A percentile compares a stretch with the other conserved stretches of the same genome.
Evolutionary conservation across 176 grass and related monocot genomes (phyloP).

Genomic region (Luzula sylvatica): DNA sequence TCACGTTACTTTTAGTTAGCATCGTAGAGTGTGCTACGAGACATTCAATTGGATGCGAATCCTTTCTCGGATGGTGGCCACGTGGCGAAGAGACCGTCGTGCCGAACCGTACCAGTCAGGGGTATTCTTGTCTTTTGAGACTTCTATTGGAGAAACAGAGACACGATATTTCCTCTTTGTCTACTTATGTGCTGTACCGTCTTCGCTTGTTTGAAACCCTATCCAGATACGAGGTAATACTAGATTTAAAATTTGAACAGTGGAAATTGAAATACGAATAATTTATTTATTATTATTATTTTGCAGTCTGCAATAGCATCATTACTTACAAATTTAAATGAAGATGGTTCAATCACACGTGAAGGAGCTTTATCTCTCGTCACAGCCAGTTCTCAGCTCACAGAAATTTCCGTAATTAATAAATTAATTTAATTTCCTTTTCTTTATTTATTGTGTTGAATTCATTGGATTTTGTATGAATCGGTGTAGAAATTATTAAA

Average conservation of each 20-base stretch:
- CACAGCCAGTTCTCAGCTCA: slow-evolving; percentile 57
- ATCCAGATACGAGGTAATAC: slow-evolving; percentile 75
- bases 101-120: slow-evolving; percentile 47
- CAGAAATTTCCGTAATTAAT: slow-evolving; percentile 72
- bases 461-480: slow-evolving; percentile 24
- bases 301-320: slow-evolving; percentile 74
- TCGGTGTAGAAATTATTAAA: slow-evolving; percentile 76
- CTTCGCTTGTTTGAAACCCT: slow-evolving; percentile 77
- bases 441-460: slow-evolving; percentile 10
- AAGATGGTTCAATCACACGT: slow-evolving; percentile 28
- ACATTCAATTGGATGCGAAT: slow-evolving; percentile 78
- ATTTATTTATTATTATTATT: slow-evolving; percentile 23
- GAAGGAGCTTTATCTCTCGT: slow-evolving; percentile 46
- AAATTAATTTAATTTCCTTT: slow-evolving; percentile 6
- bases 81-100: slow-evolving; percentile 30
- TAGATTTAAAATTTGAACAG: no score
- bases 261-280: no score
- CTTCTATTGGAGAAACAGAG: slow-evolving; percentile 82
- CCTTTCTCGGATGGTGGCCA: slow-evolving; percentile 88
- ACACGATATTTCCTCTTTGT: slow-evolving; percentile 65
- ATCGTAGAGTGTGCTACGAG: slow-evolving; percentile 70
- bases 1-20: slow-evolving; percentile 62
- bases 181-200: slow-evolving; percentile 67
- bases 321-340: slow-evolving; percentile 34
- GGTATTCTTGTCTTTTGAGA: slow-evolving; percentile 73